Base-by-base conservation (phyloP, 2,329 filamentous ascomycete species). In the Aspergillus novofumigatus region DNA sequence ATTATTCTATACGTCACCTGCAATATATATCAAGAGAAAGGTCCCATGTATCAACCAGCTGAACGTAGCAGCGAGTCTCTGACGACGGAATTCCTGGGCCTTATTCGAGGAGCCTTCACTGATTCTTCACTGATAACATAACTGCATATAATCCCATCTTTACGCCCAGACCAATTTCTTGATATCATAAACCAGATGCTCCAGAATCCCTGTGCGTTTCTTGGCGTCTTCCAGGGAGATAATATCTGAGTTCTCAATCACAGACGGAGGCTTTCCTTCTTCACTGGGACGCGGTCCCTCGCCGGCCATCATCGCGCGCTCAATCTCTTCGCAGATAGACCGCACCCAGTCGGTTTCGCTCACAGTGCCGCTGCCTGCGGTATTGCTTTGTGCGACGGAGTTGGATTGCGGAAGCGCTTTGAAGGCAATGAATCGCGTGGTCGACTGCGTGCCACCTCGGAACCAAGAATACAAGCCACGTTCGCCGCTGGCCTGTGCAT, bases 101-200 rank as follows among this genome's bases (percentile, higher is more conserved):
- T 38, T 17, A 17, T 38, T 7, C 14, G 14, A 38, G 5, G 32
- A 38, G 14, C 14, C 14, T 6, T 38, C 32, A 38, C 32, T 38
- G n/a, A 6, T 14, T 14, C 14, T 6, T 38, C 32, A 38, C 32
- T 38, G n/a, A 6, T 14, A n/a, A n/a, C n/a, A n/a, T 14, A n/a
- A 17, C 44, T 26, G 44, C 11, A 7, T 47, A 6, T 20, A 11
- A 7, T 14, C 14, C 44, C 44, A 47, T 7, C 9, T 11, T 74
- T 67, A 85, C 3, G 82, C 81, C 94, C 94, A 97, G 11, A 99
- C 92, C 71, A 97, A 76, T 79, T 91, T 96, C 83, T 96, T 97
- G 67, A 97, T 81, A 58, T 88, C 89, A 78, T 97, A 92, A 1
- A 92, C 91, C 68, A 95, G 76, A 71, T 93, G 88, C 75, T 97